Evolutionary conservation across 169 alveolate species (phyloP), one percentile per base, ranked within the genome.

Genomic region (Plasmodium adleri): DNA sequence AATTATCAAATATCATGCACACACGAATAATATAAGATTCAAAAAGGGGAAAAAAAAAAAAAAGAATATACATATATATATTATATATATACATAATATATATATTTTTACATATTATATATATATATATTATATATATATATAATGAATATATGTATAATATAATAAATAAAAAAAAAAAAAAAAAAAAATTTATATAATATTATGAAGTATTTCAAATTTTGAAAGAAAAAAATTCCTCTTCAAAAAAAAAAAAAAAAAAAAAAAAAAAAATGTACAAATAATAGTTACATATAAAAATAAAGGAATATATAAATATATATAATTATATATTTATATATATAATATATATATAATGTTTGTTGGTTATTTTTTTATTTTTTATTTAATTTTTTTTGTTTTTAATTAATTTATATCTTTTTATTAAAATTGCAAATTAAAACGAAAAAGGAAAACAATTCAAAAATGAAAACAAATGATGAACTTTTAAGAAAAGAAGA

Each of bases 401-500:
- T 54, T 10, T 54, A 54, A 54, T 15, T 15, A 9, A 54, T 54
- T 54, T 3, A 54, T 54, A 54, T 1, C 17, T 13, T 54, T 54
- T 7, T 12, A 54, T 54, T 15, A 54, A 54, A 45, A 68, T 26
- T 17, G 45, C 5, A 62, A 62, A 62, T 13, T n/a, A 15, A 62
- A 32, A 32, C 43, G 43, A 26, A 13, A 64, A 67, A 68, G 45
- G 13, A 67, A 22, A 76, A 49, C 58, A 58, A 32, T 50, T 63
- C 66, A 20, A 63, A 66, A 72, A 80, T 80, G 91, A 67, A 80
- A 70, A 80, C 91, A 70, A 68, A 80, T 70, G 91, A 80, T 60
- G 91, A 80, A 68, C 83, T 80, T 8, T 20, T 80, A 28, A 68
- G 91, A 67, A 80, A 80, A 24, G 91, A 80, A 72, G 91, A 80